Conservation (phyloP, 2,329 filamentous ascomycete species). For the Hirsutella thompsonii region DNA sequence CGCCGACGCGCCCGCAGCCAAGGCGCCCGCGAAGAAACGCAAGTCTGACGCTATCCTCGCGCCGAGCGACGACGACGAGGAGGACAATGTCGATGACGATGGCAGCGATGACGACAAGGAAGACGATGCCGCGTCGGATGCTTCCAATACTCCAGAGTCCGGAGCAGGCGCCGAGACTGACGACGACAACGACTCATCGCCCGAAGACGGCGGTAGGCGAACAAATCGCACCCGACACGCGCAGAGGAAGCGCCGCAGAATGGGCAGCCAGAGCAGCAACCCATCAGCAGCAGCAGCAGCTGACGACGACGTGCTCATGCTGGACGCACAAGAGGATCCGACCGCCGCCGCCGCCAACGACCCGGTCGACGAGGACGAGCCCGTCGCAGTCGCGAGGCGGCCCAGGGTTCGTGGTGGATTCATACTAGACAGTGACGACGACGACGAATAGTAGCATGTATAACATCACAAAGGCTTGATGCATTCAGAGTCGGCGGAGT, state of each 20-base stretch:
- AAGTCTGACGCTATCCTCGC: conserved; percentile 12
- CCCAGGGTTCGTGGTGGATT: conserved; percentile 39
- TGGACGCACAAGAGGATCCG: conserved; percentile 1
- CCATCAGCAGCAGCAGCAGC: conserved; percentile 11
- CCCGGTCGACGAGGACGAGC: conserved; percentile 13
- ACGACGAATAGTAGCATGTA: conserved; percentile 22
- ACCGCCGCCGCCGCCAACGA: conserved; percentile 1
- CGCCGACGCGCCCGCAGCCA: conserved; percentile 1
- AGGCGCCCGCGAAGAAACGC: conserved; percentile 14
- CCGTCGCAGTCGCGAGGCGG: conserved; percentile 19
- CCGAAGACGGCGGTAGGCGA: not conserved
- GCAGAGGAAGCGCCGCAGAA: conserved; percentile 7
- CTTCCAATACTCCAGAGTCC: too few relatives aligned
- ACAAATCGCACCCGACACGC: not conserved
- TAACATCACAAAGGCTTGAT: not conserved
- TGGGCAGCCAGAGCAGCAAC: conserved; percentile 21
- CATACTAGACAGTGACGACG: conserved; percentile 46
- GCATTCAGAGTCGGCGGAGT: too few relatives aligned
- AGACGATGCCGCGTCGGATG: not conserved
- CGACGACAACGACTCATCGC: not conserved
- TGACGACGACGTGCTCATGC: conserved; percentile 16
- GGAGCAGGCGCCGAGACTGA: not conserved
- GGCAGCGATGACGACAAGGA: not conserved
- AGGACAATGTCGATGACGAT: conserved; percentile 10
- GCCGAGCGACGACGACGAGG: conserved; percentile 15